Evolutionary conservation across 2,329 filamentous ascomycete genomes (phyloP).

Genomic region (Nigrospora oryzae): DNA sequence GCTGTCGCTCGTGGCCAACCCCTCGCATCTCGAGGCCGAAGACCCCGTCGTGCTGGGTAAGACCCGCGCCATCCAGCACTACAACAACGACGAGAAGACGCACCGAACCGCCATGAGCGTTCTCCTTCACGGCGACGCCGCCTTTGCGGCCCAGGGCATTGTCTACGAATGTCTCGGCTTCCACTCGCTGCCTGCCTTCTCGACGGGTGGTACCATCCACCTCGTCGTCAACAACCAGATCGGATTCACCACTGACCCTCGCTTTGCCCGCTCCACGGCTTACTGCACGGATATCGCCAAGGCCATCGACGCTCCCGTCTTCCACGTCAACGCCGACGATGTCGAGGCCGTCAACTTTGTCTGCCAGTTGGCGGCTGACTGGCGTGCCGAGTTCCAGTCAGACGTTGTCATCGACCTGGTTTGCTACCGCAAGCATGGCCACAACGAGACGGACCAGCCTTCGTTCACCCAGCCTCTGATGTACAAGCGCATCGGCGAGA

Average conservation of each 20-base stretch:
- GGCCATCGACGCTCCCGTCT: slow-evolving; percentile 94
- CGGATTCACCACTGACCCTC: slow-evolving; percentile 96
- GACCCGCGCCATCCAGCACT: slow-evolving; percentile 95
- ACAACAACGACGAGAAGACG: slow-evolving; percentile 91
- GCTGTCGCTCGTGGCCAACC: slow-evolving; percentile 95
- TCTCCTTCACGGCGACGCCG: slow-evolving; percentile 92
- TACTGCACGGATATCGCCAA: slow-evolving; percentile 99
- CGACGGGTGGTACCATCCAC: slow-evolving; percentile 94
- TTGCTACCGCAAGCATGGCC: slow-evolving; percentile 97
- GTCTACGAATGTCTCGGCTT: slow-evolving; percentile 99
- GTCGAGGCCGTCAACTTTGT: slow-evolving; percentile 98
- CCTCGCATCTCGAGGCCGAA: slow-evolving; percentile 95
- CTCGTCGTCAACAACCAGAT: slow-evolving; percentile 99
- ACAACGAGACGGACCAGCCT: slow-evolving; percentile 99
- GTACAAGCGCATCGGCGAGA: slow-evolving; percentile 93
- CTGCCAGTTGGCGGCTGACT: slow-evolving; percentile 93
- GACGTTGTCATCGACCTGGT: slow-evolving; percentile 97
- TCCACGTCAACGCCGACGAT: slow-evolving; percentile 98
- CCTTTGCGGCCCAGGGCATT: slow-evolving; percentile 91
- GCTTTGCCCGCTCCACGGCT: slow-evolving; percentile 91
- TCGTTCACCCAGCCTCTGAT: slow-evolving; percentile 99
- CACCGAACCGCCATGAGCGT: slow-evolving; percentile 92
- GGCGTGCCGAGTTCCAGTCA: slow-evolving; percentile 97
- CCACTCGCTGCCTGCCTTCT: slow-evolving; percentile 91
- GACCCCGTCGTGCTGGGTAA: slow-evolving; percentile 97